These are phyloP conservation scores for Trichoderma simmonsii DNA, from an alignment of 2,329 filamentous ascomycete species.

Conservation along the genomic window DNA sequence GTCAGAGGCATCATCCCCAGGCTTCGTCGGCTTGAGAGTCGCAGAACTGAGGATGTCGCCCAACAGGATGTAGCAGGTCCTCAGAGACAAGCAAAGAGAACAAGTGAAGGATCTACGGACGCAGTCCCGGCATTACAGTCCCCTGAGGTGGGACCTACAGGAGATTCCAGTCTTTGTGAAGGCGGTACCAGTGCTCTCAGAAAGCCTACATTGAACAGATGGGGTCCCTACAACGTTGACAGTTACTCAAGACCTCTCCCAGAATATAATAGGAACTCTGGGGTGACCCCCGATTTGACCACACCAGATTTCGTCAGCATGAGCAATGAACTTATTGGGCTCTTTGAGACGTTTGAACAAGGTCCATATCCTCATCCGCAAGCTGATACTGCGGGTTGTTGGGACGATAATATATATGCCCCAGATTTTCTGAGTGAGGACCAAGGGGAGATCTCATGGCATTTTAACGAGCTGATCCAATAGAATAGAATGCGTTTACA, in stretches of 20 bases:
- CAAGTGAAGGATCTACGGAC: background rate
- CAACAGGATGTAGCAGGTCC: background rate
- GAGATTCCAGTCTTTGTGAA: background rate
- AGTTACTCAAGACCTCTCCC: background rate
- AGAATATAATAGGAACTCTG: background rate
- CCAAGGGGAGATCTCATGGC: background rate
- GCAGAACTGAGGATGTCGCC: background rate
- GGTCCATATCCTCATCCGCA: background rate
- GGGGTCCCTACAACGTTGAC: background rate
- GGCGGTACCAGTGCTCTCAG: background rate
- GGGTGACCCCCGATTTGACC: background rate
- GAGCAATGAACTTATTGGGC: constrained; percentile 33
- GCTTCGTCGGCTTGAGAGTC: background rate
- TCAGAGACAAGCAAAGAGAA: background rate
- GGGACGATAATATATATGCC: background rate
- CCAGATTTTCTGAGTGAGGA: background rate
- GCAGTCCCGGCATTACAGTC: background rate
- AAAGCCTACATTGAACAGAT: background rate
- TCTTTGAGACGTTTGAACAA: constrained; percentile 30
- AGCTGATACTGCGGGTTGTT: background rate
- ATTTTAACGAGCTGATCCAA: background rate
- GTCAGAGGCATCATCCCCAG: background rate
- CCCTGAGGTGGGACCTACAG: background rate
- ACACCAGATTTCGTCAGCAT: constrained; percentile 35
- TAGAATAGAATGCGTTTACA: background rate